Evolutionary conservation across 2,329 filamentous ascomycete species (phyloP).

Genomic region (Scorias spongiosa): DNA sequence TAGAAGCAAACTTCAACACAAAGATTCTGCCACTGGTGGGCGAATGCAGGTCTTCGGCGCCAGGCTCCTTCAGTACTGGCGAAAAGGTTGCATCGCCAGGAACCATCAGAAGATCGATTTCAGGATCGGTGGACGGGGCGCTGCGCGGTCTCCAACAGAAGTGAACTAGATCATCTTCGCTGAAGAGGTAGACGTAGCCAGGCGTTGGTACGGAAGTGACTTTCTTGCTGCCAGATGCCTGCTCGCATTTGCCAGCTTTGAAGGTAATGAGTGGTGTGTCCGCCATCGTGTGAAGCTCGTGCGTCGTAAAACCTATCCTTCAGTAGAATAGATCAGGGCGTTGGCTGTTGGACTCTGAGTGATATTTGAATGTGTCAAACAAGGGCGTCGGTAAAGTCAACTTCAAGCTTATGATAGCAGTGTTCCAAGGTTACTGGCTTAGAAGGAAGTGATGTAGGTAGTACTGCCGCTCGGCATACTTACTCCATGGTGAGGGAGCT

Average conservation of each 20-base stretch:
- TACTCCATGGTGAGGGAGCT: too few relatives aligned
- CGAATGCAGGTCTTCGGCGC: slow-evolving; percentile 44
- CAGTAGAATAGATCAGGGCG: too few relatives aligned
- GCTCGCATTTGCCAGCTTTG: slow-evolving; percentile 80
- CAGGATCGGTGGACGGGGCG: slow-evolving; percentile 53
- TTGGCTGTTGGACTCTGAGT: too few relatives aligned
- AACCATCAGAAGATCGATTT: slow-evolving; percentile 86
- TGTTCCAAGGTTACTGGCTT: too few relatives aligned
- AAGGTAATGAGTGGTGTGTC: slow-evolving; percentile 81
- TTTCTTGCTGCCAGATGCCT: slow-evolving; percentile 38
- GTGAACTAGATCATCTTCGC: slow-evolving; percentile 86
- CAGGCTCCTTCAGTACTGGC: slow-evolving; percentile 32
- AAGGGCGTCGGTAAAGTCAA: too few relatives aligned
- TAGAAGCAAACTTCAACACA: slow-evolving; percentile 83
- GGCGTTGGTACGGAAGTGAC: slow-evolving; percentile 57
- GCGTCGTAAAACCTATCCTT: too few relatives aligned
- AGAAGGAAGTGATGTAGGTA: too few relatives aligned
- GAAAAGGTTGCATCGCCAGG: slow-evolving; percentile 76
- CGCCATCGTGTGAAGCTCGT: slow-evolving; percentile 45
- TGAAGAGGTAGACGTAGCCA: slow-evolving; percentile 85
- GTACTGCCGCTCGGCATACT: too few relatives aligned
- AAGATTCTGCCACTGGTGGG: slow-evolving; percentile 76
- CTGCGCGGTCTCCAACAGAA: slow-evolving; percentile 90
- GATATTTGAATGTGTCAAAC: too few relatives aligned
- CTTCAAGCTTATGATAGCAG: too few relatives aligned